Evolutionary conservation across 2,329 filamentous ascomycete genomes (phyloP), one percentile per base, ranked within the genome.

Genomic region (Talaromyces rugulosus): DNA sequence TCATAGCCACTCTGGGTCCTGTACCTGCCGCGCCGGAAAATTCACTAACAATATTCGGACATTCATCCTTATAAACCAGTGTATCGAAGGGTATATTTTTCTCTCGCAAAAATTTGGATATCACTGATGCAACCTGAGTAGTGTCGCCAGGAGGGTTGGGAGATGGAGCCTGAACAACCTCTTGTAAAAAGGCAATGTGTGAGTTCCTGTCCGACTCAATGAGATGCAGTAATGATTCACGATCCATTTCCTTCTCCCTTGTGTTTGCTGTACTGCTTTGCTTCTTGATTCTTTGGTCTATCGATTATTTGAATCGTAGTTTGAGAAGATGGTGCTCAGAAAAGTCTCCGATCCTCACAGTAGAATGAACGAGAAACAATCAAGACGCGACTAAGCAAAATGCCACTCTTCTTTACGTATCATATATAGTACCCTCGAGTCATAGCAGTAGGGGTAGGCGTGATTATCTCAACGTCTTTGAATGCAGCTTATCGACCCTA

Each of bases 131-230:
- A 6, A 74, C 76, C n/a, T 66, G 65, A 23, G 64, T 64, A 1
- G 76, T 78, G 55, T 77, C 69, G 12, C 75, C 77, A 27, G 76
- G 75, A 11, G 76, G 75, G 58, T 76, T 78, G 1, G 76, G 71
- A 1, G 74, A 77, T 16, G 75, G 70, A 1, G 71, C 71, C 57
- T 69, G 73, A 12, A 74, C 70, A 28, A 78, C 69, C 4, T 60
- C 51, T 67, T 75, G 73, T 3, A 78, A 68, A 40, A 76, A 68
- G 14, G 60, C 44, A 40, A 74, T 63, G 55, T 74, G 72, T 9
- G 65, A 40, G 1, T 69, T 65, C 27, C 60, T 60, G 16, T 74
- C 69, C 5, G 66, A 58, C 3, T 52, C 40, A 5, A 58, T 52
- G 8, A 52, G 31, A 11, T 30, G 50, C 14, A 30, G 28, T 53